Evolutionary conservation across 2,329 filamentous ascomycete species (phyloP), one percentile per base, ranked within the genome.

Genomic region (Penicillium freii): DNA sequence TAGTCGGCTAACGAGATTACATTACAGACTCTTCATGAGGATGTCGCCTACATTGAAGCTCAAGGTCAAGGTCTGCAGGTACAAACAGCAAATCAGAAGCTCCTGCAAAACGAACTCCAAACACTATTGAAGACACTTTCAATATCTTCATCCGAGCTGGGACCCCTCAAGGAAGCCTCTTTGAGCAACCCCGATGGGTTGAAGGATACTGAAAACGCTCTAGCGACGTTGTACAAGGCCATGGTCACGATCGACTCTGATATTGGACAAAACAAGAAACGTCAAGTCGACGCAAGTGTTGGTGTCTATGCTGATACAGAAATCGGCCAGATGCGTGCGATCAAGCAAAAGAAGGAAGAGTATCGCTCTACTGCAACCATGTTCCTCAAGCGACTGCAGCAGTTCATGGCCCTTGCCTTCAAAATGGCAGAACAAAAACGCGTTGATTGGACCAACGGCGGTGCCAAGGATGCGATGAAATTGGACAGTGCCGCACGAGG

Each of bases 51-150:
- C 71, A 97, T 99, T 63, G 94, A 99, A 77, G 92, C 94, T 2
- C 94, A 99, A 75, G 92, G 91, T 7, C 93, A 99, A 76, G 94
- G 94, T 79, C 80, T 99, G 46, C 94, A 99, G 69, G 93, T 99
- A 7, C 94, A 97, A 75, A 93, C 93, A 21, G 91, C 94, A 40
- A 99, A 99, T 68, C 94, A 99, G 73, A 96, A 96, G 73, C 83
- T 96, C 29, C 82, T 99, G 46, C 91, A 93, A 73, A 90, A 88
- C 61, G 94, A 99, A 73, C 82, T 99, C 1, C 87, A 95, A 71
- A 89, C 88, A 34, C 80, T 97, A n/a, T 82, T 99, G 25, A 87
- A 92, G 64, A 97, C 91, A 0, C 92, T 96, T 54, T 92, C 92
- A 11, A 96, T 97, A 56, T 92, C 91, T 5, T 79, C 84, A 0